Percentiles rank a stretch among this genome's conserved stretches.
Evolutionary conservation across 2,329 filamentous ascomycete species (phyloP).

Genomic region (Setomelanomma holmii): DNA sequence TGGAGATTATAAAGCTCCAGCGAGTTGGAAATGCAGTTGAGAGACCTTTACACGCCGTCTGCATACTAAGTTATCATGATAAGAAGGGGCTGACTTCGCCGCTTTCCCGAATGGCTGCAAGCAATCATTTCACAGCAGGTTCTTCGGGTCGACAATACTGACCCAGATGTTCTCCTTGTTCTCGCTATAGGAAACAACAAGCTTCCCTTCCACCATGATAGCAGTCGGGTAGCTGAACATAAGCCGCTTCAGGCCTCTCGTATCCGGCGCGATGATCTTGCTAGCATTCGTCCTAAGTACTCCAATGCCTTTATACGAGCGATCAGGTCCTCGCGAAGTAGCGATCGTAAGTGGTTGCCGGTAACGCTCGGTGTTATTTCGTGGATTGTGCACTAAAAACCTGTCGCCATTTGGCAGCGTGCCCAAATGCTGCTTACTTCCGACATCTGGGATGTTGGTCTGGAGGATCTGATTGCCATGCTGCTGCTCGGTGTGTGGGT

Average conservation of each 20-base stretch:
- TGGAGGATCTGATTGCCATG: slow-evolving; percentile 14
- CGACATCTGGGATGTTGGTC: slow-evolving; percentile 20
- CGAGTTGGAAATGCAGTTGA: not conserved
- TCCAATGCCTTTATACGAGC: slow-evolving; percentile 14
- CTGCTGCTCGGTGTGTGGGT: slow-evolving; percentile 10
- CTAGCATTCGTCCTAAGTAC: slow-evolving; percentile 19
- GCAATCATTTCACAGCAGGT: slow-evolving; percentile 2
- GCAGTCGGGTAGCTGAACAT: slow-evolving; percentile 22
- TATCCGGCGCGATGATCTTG: slow-evolving; percentile 16
- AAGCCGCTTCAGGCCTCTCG: slow-evolving; percentile 14
- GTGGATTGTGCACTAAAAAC: slow-evolving; percentile 17
- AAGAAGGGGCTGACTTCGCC: no score
- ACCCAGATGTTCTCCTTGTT: slow-evolving; percentile 25
- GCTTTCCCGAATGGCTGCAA: no score
- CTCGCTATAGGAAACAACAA: slow-evolving; percentile 19
- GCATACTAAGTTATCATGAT: no score
- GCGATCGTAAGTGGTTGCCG: slow-evolving; percentile 19
- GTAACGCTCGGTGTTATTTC: slow-evolving; percentile 12
- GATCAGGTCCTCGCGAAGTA: slow-evolving; percentile 4
- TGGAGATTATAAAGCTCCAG: not conserved
- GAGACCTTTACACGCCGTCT: no score
- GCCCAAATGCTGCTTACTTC: slow-evolving; percentile 17
- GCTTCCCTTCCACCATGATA: slow-evolving; percentile 13
- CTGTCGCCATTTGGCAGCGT: slow-evolving; percentile 10
- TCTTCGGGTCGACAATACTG: slow-evolving; percentile 14